phyloP scores from a whole-genome alignment of 192 early-diverging fungal genomes.

The Podila horticola region DNA sequence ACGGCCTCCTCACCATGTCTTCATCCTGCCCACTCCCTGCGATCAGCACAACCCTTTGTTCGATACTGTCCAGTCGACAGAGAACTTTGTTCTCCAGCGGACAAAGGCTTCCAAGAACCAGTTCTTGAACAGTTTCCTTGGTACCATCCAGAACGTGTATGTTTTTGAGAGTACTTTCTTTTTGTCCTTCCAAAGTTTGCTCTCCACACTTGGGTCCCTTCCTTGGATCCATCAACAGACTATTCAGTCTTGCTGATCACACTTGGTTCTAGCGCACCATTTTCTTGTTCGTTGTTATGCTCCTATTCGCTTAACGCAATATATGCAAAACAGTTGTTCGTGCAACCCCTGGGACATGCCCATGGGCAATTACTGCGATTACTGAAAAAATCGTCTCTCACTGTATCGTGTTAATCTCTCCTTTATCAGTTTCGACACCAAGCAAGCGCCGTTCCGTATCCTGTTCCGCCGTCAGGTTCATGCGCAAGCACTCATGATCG shows the following conservation, averaged over 20 bases:
- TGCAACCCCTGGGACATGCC: too few species aligned
- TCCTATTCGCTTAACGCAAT: too few species aligned
- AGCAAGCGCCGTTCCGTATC: constrained; percentile 92
- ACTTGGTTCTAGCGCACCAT: too few species aligned
- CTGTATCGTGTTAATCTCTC: too few species aligned
- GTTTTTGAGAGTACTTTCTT: constrained; percentile 5
- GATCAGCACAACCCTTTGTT: constrained; percentile 74
- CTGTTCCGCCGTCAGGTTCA: constrained; percentile 72
- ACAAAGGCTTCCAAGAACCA: constrained; percentile 67
- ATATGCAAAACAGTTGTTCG: too few species aligned
- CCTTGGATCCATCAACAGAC: too few species aligned
- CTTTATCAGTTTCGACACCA: constrained; percentile 80
- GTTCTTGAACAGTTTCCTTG: constrained; percentile 77
- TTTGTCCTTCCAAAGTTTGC: neutral
- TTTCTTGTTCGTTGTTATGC: too few species aligned
- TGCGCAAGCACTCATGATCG: constrained; percentile 79
- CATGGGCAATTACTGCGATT: too few species aligned
- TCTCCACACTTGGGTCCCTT: too few species aligned
- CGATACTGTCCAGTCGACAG: constrained; percentile 68
- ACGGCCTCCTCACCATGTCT: constrained; percentile 56
- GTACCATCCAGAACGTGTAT: constrained; percentile 95
- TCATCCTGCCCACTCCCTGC: constrained; percentile 62
- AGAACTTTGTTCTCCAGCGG: constrained; percentile 77
- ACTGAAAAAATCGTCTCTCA: too few species aligned
- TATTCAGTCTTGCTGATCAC: too few species aligned